These are phyloP conservation scores for Tricholoma terreum DNA, from an alignment of 768 basidiomycete species.

Conservation along the genomic window DNA sequence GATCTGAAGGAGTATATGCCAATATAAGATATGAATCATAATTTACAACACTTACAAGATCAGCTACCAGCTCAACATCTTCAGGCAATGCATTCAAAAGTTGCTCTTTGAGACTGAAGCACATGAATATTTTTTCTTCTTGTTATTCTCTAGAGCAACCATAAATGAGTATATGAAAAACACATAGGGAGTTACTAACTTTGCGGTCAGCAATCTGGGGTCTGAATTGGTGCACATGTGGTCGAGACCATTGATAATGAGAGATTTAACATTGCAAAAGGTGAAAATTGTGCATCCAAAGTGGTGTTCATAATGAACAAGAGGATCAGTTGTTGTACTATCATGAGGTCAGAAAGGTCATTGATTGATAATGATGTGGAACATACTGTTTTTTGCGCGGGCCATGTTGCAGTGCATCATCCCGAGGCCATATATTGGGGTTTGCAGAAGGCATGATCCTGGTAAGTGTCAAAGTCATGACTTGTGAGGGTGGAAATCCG, in stretches of 20 bases:
- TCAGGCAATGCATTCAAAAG: slow-evolving; percentile 17
- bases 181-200: background rate
- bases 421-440: background rate
- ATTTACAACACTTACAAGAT: slow-evolving; percentile 11
- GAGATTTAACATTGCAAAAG: slow-evolving; percentile 7
- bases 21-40: background rate
- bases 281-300: slow-evolving; percentile 14
- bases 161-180: background rate
- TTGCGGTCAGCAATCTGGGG: slow-evolving; percentile 1
- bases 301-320: slow-evolving; percentile 21
- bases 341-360: background rate
- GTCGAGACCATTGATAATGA: slow-evolving; percentile 15
- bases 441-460: background rate
- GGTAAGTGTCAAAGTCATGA: no score
- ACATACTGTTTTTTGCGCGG: slow-evolving; percentile 3
- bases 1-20: slow-evolving; percentile 11
- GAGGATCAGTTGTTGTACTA: slow-evolving; percentile 3
- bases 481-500: no score
- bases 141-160: slow-evolving; percentile 3
- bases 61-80: slow-evolving; percentile 19
- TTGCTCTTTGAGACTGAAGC: slow-evolving; percentile 3
- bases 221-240: slow-evolving; percentile 6
- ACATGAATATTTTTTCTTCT: slow-evolving; percentile 8
- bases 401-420: background rate
- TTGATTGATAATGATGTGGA: background rate